These are phyloP conservation scores for Botrytis porri DNA, from an alignment of 2,329 filamentous ascomycete species.

Conservation along the genomic window DNA sequence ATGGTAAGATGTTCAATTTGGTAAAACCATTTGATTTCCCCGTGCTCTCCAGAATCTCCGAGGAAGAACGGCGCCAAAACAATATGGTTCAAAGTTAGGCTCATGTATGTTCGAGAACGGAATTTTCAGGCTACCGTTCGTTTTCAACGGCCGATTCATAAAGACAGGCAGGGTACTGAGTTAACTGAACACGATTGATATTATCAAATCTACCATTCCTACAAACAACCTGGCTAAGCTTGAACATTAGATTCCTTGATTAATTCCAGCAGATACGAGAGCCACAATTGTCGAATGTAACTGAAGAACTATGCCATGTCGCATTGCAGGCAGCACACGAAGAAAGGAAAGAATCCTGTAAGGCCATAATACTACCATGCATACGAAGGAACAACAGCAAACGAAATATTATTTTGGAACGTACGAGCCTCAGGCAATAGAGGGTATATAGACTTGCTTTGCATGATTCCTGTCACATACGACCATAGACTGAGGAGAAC, in stretches of 20 bases:
- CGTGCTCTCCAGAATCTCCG: neutral
- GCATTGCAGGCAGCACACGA: neutral
- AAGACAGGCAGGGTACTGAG: neutral
- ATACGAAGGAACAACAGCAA: neutral
- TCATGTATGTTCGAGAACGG: neutral
- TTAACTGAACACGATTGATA: neutral
- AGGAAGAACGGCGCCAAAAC: neutral
- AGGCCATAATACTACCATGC: neutral
- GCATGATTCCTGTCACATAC: rapidly evolving
- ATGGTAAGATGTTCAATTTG: neutral
- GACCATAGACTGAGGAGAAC: constrained; percentile 1
- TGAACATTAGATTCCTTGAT: neutral
- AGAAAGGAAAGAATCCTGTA: neutral
- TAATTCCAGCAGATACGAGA: neutral
- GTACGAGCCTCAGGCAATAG: rapidly evolving
- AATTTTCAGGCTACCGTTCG: neutral
- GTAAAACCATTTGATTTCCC: neutral
- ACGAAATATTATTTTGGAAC: too few relatives aligned
- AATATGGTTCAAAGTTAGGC: neutral
- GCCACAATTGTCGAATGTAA: neutral
- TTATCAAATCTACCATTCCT: constrained; percentile 4
- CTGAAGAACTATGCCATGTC: neutral
- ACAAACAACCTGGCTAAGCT: neutral
- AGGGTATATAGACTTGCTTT: neutral
- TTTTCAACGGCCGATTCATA: neutral